Conservation (phyloP, 306 rosid genomes). For the Cicer arietinum region DNA sequence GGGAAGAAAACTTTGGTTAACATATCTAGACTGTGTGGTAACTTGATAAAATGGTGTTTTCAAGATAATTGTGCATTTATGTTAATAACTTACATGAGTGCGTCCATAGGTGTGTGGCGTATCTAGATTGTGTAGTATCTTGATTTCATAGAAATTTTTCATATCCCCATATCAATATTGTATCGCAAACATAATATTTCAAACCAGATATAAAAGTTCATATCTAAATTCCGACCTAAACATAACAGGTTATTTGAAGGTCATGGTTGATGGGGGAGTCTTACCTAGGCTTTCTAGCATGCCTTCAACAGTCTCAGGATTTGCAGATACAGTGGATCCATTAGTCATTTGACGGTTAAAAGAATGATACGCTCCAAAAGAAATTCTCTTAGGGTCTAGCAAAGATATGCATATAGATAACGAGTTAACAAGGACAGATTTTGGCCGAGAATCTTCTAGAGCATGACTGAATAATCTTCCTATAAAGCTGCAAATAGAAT, state of each 20-base stretch:
- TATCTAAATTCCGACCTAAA: background rate
- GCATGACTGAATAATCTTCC: conserved; percentile 93
- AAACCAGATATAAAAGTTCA: conserved; percentile 1
- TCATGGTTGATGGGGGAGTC: conserved; percentile 31
- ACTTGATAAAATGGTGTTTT: background rate
- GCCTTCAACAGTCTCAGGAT: conserved; percentile 94
- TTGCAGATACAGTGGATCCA: conserved; percentile 69
- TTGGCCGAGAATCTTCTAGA: conserved; percentile 90
- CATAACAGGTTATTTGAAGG: conserved; percentile 26
- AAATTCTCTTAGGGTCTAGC: conserved; percentile 86
- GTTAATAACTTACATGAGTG: background rate
- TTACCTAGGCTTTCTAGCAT: conserved; percentile 94
- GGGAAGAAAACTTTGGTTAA: background rate
- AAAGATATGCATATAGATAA: conserved; percentile 93
- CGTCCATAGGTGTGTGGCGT: background rate
- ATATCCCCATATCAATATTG: background rate
- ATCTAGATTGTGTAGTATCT: background rate
- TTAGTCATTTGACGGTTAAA: conserved; percentile 77
- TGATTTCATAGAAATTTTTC: background rate
- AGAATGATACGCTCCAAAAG: conserved; percentile 67
- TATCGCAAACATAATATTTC: background rate
- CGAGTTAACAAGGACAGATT: conserved; percentile 90
- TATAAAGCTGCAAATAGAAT: conserved; percentile 66
- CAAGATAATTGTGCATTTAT: background rate
- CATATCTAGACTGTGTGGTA: background rate